phyloP scores from a whole-genome alignment of 192 early-diverging fungal species.

The Pilaira anomala region DNA sequence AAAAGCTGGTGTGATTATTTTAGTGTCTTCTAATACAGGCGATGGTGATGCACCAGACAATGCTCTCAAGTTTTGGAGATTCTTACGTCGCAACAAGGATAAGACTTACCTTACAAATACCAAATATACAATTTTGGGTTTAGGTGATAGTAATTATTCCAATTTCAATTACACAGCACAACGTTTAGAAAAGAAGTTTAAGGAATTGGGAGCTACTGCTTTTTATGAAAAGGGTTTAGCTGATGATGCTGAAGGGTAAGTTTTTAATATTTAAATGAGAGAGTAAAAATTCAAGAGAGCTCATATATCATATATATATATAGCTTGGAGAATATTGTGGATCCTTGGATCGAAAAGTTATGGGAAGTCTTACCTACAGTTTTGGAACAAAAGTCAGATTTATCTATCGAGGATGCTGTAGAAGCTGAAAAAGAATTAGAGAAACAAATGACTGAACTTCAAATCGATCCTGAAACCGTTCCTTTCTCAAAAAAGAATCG shows the following conservation, averaged over 20 bases:
- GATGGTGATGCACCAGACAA: slow-evolving; percentile 98
- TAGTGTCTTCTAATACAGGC: slow-evolving; percentile 89
- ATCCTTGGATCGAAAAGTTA: slow-evolving; percentile 86
- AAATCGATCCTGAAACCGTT: slow-evolving; percentile 12
- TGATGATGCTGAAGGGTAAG: slow-evolving; percentile 86
- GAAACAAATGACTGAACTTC: slow-evolving; percentile 9
- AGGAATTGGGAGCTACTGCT: slow-evolving; percentile 66
- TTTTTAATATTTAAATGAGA: not conserved
- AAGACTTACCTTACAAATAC: slow-evolving; percentile 53
- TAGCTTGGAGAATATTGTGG: slow-evolving; percentile 81
- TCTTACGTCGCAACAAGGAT: slow-evolving; percentile 69
- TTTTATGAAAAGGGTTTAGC: slow-evolving; percentile 81
- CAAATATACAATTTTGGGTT: slow-evolving; percentile 53
- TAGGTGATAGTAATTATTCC: slow-evolving; percentile 94
- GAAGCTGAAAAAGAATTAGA: slow-evolving; percentile 12
- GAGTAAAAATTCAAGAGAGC: not conserved
- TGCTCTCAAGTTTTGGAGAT: slow-evolving; percentile 85
- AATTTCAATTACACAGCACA: slow-evolving; percentile 89
- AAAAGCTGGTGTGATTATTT: slow-evolving; percentile 56
- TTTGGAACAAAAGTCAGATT: slow-evolving; percentile 9
- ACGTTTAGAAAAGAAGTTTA: slow-evolving; percentile 73
- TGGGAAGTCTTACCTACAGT: slow-evolving; percentile 68
- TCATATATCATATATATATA: not conserved
- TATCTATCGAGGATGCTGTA: not conserved
- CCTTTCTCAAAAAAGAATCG: slow-evolving; percentile 8